Percentiles rank a stretch among this genome's conserved stretches.
Conservation (phyloP, 768 basidiomycete genomes). For the Termitomyces sp. region DNA sequence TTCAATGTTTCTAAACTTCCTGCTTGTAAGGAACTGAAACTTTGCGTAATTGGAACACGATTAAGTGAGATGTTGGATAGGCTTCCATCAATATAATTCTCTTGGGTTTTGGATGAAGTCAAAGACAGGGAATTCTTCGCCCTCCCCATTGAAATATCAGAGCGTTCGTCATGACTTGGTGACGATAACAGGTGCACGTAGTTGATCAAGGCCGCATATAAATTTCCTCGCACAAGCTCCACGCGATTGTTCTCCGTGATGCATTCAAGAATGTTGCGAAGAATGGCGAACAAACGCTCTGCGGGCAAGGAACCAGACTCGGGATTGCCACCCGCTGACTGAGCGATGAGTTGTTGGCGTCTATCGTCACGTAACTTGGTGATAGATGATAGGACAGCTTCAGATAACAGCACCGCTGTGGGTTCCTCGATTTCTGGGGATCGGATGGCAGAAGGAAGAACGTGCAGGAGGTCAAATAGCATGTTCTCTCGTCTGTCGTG, state of each 20-base stretch:
- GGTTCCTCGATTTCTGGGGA: constrained; percentile 61
- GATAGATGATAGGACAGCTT: constrained; percentile 73
- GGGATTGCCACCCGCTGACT: constrained; percentile 56
- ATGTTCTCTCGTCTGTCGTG: constrained; percentile 82
- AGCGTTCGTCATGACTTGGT: constrained; percentile 15
- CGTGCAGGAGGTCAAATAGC: constrained; percentile 84
- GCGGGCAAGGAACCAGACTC: constrained; percentile 69
- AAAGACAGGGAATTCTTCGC: constrained; percentile 21
- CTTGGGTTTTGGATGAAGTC: constrained; percentile 33
- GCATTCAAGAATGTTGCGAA: constrained; percentile 70
- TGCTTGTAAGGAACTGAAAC: constrained; percentile 38
- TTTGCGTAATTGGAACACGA: constrained; percentile 13
- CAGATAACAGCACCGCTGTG: constrained; percentile 79
- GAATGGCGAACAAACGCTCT: constrained; percentile 70
- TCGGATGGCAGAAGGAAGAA: constrained; percentile 65
- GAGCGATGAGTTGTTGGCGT: constrained; percentile 60
- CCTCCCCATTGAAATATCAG: not conserved
- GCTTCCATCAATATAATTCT: constrained; percentile 34
- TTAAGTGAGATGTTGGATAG: constrained; percentile 25
- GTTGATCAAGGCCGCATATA: constrained; percentile 90
- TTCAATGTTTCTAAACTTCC: constrained; percentile 67
- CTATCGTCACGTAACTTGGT: constrained; percentile 87
- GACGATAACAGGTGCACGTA: constrained; percentile 73
- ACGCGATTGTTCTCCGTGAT: constrained; percentile 71
- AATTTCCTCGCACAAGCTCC: constrained; percentile 86